Conservation (phyloP, 352 stramenopile genomes). For the Pythium chondricola region DNA sequence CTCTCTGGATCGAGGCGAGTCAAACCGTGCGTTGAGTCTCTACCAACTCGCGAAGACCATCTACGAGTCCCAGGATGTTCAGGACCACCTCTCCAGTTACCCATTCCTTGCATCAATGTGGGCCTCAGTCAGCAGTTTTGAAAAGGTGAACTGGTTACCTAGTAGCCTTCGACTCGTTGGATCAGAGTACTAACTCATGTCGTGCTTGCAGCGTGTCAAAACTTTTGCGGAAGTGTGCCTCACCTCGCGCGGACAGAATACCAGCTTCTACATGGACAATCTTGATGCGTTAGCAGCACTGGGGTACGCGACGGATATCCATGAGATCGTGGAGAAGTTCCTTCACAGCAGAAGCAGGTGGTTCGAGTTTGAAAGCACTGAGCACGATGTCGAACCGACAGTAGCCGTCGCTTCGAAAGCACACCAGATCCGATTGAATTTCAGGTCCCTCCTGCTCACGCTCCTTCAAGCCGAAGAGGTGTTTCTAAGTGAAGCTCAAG, state of each 20-base stretch:
- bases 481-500: constrained; percentile 24
- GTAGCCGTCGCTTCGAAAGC: constrained; percentile 18
- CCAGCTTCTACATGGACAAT: constrained; percentile 60
- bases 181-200: constrained; percentile 2
- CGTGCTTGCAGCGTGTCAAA: constrained; percentile 35
- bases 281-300: constrained; percentile 45
- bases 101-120: constrained; percentile 65
- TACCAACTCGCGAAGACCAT: constrained; percentile 35
- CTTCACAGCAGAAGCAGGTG: constrained; percentile 47
- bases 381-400: constrained; percentile 4
- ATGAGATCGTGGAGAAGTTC: constrained; percentile 39
- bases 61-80: constrained; percentile 17
- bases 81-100: constrained; percentile 22
- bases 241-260: constrained; percentile 41
- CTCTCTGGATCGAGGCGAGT: constrained; percentile 54
- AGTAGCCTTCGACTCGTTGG: too few species aligned
- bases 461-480: constrained; percentile 50
- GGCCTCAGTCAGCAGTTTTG: constrained; percentile 63
- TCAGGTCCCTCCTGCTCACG: constrained; percentile 54
- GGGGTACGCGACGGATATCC: constrained; percentile 17
- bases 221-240: constrained; percentile 40
- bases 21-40: constrained; percentile 37
- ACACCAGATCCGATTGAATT: constrained; percentile 37
- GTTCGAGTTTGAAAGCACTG: constrained; percentile 26
- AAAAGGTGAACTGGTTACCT: constrained; percentile 36